These are phyloP conservation scores for Verbascum thapsus DNA, from an alignment of 257 asterid genomes.

Conservation along the genomic window DNA sequence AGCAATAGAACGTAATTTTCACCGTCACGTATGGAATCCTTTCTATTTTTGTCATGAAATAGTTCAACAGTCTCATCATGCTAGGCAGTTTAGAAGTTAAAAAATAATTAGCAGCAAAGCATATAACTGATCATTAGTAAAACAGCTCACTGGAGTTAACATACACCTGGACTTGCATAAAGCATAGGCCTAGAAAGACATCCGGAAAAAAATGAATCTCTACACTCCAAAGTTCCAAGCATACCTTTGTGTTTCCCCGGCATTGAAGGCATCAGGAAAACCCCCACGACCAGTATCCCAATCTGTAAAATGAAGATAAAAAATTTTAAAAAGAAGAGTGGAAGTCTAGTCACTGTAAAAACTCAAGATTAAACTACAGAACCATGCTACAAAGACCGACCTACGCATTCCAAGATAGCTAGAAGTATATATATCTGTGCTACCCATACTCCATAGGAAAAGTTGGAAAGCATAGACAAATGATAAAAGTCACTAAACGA, in stretches of 20 bases:
- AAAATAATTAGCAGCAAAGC: constrained; percentile 17
- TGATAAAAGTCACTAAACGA: neutral
- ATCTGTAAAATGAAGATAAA: constrained; percentile 45
- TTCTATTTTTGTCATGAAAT: constrained; percentile 17
- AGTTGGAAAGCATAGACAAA: neutral
- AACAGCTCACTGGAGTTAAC: neutral
- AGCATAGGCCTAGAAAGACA: constrained; percentile 4
- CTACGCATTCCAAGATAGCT: neutral
- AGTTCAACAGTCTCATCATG: constrained; percentile 15
- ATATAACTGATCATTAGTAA: constrained; percentile 14
- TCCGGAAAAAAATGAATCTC: constrained; percentile 13
- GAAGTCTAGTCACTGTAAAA: neutral
- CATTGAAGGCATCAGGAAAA: constrained; percentile 53
- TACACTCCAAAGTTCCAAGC: constrained; percentile 1
- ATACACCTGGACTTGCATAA: constrained; percentile 14
- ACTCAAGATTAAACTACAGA: neutral
- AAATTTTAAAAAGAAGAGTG: no score
- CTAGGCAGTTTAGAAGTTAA: constrained; percentile 6
- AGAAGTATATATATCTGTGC: neutral
- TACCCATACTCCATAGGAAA: constrained; percentile 19
- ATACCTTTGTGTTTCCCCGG: constrained; percentile 76
- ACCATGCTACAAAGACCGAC: neutral
- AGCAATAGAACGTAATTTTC: neutral
- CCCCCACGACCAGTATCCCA: constrained; percentile 87
- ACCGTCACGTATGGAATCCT: neutral